These are phyloP conservation scores for Trichoderma virens DNA, from an alignment of 495 filamentous ascomycete species.

Conservation along the genomic window DNA sequence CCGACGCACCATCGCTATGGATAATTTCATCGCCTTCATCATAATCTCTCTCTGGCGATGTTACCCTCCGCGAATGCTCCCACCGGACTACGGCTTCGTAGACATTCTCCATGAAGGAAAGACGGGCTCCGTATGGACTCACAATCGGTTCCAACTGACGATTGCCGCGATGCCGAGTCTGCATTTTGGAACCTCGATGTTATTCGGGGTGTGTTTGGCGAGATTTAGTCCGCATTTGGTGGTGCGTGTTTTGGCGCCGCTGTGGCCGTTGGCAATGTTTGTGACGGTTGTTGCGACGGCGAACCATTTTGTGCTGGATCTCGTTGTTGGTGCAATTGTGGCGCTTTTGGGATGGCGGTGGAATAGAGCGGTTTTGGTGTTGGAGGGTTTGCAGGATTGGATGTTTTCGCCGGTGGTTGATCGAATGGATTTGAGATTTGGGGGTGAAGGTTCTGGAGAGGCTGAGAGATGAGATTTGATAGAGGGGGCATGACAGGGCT, in stretches of 20 bases:
- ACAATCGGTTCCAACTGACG: background rate
- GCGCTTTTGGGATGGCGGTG: background rate
- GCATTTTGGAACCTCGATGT: background rate
- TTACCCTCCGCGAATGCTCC: background rate
- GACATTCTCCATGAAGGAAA: background rate
- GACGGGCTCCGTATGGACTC: background rate
- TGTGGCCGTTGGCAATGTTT: background rate
- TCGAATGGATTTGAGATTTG: background rate
- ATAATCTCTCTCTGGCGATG: background rate
- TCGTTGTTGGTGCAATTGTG: background rate
- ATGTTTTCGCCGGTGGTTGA: background rate
- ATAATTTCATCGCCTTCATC: background rate
- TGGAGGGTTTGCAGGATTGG: background rate
- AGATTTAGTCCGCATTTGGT: background rate
- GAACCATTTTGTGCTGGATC: background rate
- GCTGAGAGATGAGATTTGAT: too few relatives aligned
- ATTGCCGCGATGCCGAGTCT: slow-evolving; percentile 5
- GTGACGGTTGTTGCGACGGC: background rate
- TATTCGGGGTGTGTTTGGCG: background rate
- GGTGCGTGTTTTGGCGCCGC: background rate
- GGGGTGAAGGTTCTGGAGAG: too few relatives aligned
- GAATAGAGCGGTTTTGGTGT: background rate
- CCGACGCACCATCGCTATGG: background rate
- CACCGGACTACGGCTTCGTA: background rate
- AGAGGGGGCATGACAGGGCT: too few relatives aligned